Base-by-base conservation (phyloP, 148 eudicot species). In the Chenopodium berlandieri region DNA sequence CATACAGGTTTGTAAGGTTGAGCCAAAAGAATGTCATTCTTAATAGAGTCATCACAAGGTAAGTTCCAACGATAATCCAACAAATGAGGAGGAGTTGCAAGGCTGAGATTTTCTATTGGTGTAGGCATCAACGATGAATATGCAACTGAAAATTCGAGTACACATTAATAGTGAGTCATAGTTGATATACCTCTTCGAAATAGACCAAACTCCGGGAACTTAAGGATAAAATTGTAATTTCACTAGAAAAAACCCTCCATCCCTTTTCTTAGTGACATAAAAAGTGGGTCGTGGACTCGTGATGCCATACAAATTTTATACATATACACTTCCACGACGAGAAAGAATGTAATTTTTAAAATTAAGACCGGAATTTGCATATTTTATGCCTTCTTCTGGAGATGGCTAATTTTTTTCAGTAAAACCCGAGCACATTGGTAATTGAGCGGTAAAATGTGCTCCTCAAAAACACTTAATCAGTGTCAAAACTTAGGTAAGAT, bases 1-100 rank as follows among this genome's bases (percentile, higher is more conserved):
- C 82, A 40, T 84, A 80, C 86, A 3, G 73, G 80, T 80, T 80
- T 54, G 71, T 54, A 72, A 32, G 86, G 79, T 73, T 84, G 84
- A 81, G 68, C 14, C 17, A 77, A 73, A 58, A 72, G 78, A 52
- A 40, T 50, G 48, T 84, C 83, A 27, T 13, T 81, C 78, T 84
- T 81, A 40, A 70, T 46, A 52, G 84, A 66, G 50, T 69, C 58
- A n/a, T 84, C 86, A 81, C 62, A 80, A 0, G 83, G 81, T 22
- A 77, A 52, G 78, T 52, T 64, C 83, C 81, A 84, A 25, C 20
- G 83, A 58, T 71, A 84, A 40, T 84, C 84, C 56, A 72, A 34
- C 80, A 80, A 80, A 34, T 73, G 80, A 77, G 78, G 68, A 62
- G 78, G 80, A 12, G 78, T 30, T 52, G 70, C 84, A 32, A 77